phyloP scores from a whole-genome alignment of 2,329 filamentous ascomycete species.

The Akanthomyces dipterigenus region DNA sequence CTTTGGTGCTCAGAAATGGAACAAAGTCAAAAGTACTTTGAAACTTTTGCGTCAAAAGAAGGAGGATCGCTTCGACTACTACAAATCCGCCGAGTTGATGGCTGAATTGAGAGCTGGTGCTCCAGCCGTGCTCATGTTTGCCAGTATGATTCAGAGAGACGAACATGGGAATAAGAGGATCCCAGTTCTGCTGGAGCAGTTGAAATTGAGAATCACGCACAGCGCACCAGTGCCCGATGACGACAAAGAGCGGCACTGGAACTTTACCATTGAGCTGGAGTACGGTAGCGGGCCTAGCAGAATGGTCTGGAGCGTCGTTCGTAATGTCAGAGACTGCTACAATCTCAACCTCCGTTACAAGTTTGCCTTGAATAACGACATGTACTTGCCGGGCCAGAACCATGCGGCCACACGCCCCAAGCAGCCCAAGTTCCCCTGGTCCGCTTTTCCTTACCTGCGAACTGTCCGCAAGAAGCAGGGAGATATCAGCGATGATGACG shows the following conservation, averaged over 20 bases:
- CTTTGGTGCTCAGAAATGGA: constrained; percentile 79
- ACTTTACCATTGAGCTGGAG: constrained; percentile 88
- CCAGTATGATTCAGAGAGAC: constrained; percentile 96
- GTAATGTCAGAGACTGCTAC: constrained; percentile 81
- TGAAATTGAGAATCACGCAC: constrained; percentile 81
- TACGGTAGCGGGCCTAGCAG: constrained; percentile 92
- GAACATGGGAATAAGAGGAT: constrained; percentile 94
- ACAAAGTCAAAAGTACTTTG: constrained; percentile 82
- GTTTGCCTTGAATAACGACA: constrained; percentile 74
- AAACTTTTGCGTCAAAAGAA: constrained; percentile 74
- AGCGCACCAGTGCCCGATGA: constrained; percentile 62
- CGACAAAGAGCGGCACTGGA: constrained; percentile 63
- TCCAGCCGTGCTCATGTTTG: constrained; percentile 86
- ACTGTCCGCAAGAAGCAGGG: constrained; percentile 72
- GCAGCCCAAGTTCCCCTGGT: constrained; percentile 83
- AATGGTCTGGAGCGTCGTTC: constrained; percentile 92
- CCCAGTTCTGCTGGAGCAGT: constrained; percentile 87
- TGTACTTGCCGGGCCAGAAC: constrained; percentile 63
- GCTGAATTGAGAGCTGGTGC: constrained; percentile 89
- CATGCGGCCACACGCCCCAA: constrained; percentile 64
- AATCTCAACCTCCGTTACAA: constrained; percentile 94
- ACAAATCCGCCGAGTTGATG: constrained; percentile 93
- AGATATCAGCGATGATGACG: constrained; percentile 74
- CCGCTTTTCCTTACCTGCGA: constrained; percentile 83
- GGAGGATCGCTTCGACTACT: constrained; percentile 83